These are phyloP conservation scores for Globisporangium parvum DNA, from an alignment of 352 stramenopile species.

Conservation along the genomic window DNA sequence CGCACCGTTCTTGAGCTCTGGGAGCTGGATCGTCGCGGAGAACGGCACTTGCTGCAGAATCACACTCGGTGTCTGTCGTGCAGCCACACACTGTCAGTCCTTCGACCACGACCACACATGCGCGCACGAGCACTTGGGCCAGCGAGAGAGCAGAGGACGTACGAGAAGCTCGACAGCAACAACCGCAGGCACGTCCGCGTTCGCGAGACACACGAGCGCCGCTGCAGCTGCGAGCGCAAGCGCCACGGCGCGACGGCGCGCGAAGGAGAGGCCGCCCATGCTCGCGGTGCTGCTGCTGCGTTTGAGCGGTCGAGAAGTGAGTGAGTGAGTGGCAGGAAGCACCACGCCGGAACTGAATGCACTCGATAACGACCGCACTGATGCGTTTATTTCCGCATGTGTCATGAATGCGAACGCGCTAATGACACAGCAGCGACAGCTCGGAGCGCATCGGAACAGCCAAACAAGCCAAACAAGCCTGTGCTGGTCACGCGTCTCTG, in stretches of 20 bases:
- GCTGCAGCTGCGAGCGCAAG: background rate
- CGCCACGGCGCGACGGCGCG: background rate
- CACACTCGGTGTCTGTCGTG: constrained; percentile 46
- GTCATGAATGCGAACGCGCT: too few species aligned
- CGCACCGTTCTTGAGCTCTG: constrained; percentile 69
- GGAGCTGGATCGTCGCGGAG: constrained; percentile 52
- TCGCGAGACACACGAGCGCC: background rate
- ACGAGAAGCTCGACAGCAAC: constrained; percentile 3
- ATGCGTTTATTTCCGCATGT: too few species aligned
- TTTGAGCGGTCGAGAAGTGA: too few species aligned
- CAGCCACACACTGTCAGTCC: constrained; percentile 20
- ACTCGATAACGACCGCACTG: too few species aligned
- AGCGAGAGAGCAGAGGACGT: background rate
- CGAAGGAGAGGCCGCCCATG: background rate
- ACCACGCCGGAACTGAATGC: too few species aligned
- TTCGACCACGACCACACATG: background rate
- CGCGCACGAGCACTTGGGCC: background rate
- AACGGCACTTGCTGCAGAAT: constrained; percentile 73
- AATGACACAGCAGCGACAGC: too few species aligned
- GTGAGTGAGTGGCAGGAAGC: too few species aligned
- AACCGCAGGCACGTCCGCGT: background rate
- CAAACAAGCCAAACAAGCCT: too few species aligned
- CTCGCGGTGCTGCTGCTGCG: too few species aligned
- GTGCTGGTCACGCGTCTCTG: too few species aligned
- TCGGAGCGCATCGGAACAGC: too few species aligned